Evolutionary conservation across 371 early-diverging fungal species (phyloP).

Genomic region (Chytridiales sp.): DNA sequence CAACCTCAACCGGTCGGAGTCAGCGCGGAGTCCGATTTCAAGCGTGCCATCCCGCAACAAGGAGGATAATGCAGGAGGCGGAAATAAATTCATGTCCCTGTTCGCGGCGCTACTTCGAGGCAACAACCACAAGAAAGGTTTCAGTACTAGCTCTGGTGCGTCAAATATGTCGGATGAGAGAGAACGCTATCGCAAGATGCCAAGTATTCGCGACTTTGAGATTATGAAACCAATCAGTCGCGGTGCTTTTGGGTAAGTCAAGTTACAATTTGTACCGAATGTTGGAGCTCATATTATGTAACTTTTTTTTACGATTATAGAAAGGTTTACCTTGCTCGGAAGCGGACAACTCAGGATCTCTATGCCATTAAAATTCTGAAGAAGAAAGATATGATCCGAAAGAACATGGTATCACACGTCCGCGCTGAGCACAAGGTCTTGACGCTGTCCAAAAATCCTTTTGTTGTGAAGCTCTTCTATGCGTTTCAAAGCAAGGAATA

Average conservation of each 20-base stretch:
- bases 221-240: conserved; percentile 83
- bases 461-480: conserved; percentile 63
- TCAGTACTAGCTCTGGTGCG: background rate
- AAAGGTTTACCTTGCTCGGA: conserved; percentile 79
- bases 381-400: conserved; percentile 87
- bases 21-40: too few relatives aligned
- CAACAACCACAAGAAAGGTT: conserved; percentile 6
- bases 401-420: conserved; percentile 93
- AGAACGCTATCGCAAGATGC: conserved; percentile 46
- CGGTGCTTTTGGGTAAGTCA: conserved; percentile 76
- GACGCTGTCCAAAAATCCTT: conserved; percentile 60
- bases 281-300: conserved; percentile 24
- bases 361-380: conserved; percentile 92
- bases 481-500: conserved; percentile 49
- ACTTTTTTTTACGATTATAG: conserved; percentile 11
- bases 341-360: conserved; percentile 77
- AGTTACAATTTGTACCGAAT: conserved; percentile 26
- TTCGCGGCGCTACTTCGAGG: conserved; percentile 42
- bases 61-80: conserved; percentile 17
- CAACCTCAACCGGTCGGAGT: too few relatives aligned
- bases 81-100: conserved; percentile 35
- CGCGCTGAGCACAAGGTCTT: conserved; percentile 88
- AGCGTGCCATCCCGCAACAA: too few relatives aligned
- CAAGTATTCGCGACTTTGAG: conserved; percentile 81
- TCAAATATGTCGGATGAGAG: conserved; percentile 11